A percentile compares a stretch with the other conserved stretches of the same genome.
These are phyloP conservation scores for Plantago lanceolata DNA, from an alignment of 305 asterid species.

Conservation along the genomic window DNA sequence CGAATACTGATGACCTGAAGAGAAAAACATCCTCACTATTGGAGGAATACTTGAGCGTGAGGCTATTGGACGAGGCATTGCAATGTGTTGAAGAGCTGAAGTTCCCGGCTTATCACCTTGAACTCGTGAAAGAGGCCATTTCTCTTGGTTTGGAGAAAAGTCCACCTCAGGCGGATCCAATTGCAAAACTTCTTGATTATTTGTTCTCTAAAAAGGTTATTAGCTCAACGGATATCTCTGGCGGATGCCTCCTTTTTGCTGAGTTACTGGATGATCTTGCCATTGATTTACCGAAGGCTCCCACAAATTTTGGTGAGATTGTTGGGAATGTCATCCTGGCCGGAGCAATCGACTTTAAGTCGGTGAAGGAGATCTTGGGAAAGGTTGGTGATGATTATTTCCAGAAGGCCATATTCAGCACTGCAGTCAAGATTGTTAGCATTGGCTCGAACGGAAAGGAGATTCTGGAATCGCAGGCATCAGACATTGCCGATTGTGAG, in stretches of 20 bases:
- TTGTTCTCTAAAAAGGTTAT: conserved; percentile 48
- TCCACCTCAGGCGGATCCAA: conserved; percentile 63
- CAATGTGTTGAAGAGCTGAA: conserved; percentile 78
- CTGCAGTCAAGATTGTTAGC: conserved; percentile 31
- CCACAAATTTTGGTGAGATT: conserved; percentile 64
- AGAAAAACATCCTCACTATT: conserved; percentile 57
- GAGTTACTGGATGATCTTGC: conserved; percentile 63
- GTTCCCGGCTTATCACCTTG: conserved; percentile 60
- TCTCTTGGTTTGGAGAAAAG: conserved; percentile 68
- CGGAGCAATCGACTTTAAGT: conserved; percentile 52
- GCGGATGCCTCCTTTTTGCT: conserved; percentile 55
- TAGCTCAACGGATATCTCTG: conserved; percentile 33
- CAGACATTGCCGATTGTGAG: conserved; percentile 57
- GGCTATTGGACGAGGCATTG: conserved; percentile 64
- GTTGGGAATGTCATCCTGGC: conserved; percentile 45
- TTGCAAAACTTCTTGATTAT: conserved; percentile 48
- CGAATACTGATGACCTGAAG: conserved; percentile 41
- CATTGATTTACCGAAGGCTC: conserved; percentile 83
- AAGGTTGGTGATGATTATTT: conserved; percentile 48
- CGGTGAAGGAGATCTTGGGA: conserved; percentile 44
- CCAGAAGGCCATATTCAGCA: conserved; percentile 45
- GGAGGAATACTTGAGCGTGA: conserved; percentile 60
- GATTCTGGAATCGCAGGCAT: conserved; percentile 51
- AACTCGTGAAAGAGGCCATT: conserved; percentile 64
- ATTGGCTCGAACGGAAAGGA: conserved; percentile 43